phyloP scores from a whole-genome alignment of 2,329 filamentous ascomycete genomes.

The Hypoxylon sp. region DNA sequence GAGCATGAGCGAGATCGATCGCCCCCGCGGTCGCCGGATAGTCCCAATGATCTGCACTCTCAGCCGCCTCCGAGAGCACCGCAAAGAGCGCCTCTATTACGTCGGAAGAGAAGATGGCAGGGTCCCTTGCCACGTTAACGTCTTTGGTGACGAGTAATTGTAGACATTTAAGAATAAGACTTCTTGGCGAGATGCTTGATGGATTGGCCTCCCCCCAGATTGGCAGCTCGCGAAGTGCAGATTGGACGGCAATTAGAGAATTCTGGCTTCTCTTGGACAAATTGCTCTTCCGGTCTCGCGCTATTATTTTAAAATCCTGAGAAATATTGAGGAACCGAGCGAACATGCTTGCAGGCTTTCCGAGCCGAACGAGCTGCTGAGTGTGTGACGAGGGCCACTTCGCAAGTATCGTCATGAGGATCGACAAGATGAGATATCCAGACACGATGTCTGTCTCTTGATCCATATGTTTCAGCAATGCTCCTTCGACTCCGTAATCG shows the following conservation, averaged over 20 bases:
- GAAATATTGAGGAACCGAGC: slow-evolving; percentile 64
- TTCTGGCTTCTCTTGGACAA: slow-evolving; percentile 73
- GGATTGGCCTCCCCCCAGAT: slow-evolving; percentile 70
- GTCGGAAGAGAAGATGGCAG: slow-evolving; percentile 61
- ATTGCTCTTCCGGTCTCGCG: slow-evolving; percentile 74
- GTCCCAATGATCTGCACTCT: slow-evolving; percentile 53
- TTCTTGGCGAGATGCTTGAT: slow-evolving; percentile 68
- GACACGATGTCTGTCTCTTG: slow-evolving; percentile 70
- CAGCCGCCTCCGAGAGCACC: slow-evolving; percentile 55
- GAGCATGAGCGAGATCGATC: slow-evolving; percentile 55
- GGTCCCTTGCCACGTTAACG: slow-evolving; percentile 59
- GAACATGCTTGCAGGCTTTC: slow-evolving; percentile 67
- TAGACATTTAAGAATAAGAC: slow-evolving; percentile 72
- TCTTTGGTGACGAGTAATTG: slow-evolving; percentile 67
- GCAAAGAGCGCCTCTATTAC: slow-evolving; percentile 62
- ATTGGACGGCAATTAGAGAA: slow-evolving; percentile 66
- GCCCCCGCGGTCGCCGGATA: slow-evolving; percentile 51
- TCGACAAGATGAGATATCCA: slow-evolving; percentile 72
- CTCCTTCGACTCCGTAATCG: slow-evolving; percentile 77
- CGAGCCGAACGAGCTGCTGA: slow-evolving; percentile 66
- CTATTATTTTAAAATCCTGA: slow-evolving; percentile 69
- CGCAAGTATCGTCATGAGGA: slow-evolving; percentile 71
- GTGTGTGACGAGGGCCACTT: slow-evolving; percentile 71
- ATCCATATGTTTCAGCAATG: slow-evolving; percentile 72
- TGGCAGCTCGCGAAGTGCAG: slow-evolving; percentile 62